phyloP scores from a whole-genome alignment of 2,329 filamentous ascomycete species.

The Aureobasidium sp. region DNA sequence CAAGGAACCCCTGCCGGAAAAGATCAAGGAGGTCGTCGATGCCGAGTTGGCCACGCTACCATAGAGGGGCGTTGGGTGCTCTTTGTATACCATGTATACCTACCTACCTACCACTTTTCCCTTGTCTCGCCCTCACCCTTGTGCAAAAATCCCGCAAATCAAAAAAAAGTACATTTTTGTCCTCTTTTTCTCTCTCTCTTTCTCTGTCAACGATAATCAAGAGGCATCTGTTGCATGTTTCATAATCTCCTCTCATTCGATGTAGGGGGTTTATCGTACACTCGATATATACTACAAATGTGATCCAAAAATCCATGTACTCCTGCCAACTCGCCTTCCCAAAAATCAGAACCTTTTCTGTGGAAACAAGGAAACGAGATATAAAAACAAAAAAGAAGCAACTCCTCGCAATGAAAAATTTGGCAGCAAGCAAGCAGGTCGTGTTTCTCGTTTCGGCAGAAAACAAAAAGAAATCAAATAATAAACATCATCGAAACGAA shows the following conservation, averaged over 20 bases:
- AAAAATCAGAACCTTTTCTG: too few species aligned
- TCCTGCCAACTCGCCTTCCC: too few species aligned
- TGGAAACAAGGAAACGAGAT: too few species aligned
- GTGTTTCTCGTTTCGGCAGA: slow-evolving; percentile 4
- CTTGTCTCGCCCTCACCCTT: not conserved
- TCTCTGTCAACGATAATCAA: too few species aligned
- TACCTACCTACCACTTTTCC: not conserved
- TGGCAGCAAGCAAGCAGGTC: not conserved
- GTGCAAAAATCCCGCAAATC: too few species aligned
- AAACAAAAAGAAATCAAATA: not conserved
- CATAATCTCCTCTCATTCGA: too few species aligned
- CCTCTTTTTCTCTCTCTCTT: not conserved
- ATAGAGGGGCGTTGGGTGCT: too few species aligned
- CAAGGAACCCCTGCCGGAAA: slow-evolving; percentile 51
- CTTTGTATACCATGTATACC: too few species aligned
- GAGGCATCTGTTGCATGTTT: too few species aligned
- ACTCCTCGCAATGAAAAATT: not conserved
- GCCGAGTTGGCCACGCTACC: slow-evolving; percentile 38
- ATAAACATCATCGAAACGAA: not conserved
- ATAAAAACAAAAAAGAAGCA: not conserved
- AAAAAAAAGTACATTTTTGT: not conserved
- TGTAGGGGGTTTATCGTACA: too few species aligned
- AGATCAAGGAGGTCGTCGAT: slow-evolving; percentile 61
- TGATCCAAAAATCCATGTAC: too few species aligned
- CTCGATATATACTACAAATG: too few species aligned